These are phyloP conservation scores for Fusarium pininemorale DNA, from an alignment of 2,329 filamentous ascomycete species.

Conservation along the genomic window DNA sequence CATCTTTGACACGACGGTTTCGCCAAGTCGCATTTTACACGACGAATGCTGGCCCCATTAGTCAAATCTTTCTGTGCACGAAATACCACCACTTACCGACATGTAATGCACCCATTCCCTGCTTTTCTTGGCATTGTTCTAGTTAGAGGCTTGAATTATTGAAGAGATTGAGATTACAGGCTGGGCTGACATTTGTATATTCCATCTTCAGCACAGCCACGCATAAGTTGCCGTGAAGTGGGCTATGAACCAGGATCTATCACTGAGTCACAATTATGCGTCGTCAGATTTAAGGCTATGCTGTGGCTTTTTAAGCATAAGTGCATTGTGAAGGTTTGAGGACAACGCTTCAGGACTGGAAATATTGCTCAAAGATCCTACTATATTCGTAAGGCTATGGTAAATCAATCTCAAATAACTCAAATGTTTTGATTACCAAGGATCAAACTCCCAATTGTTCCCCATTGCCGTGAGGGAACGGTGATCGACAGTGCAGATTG, in stretches of 20 bases:
- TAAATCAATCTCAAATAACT: no score
- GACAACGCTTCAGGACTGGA: no score
- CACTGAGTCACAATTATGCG: not conserved
- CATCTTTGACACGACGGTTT: constrained; percentile 45
- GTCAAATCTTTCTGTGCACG: fast-evolving
- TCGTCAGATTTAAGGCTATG: not conserved
- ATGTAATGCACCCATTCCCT: constrained; percentile 41
- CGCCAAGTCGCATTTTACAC: constrained; percentile 49
- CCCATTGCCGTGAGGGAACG: fast-evolving
- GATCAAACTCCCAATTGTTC: not conserved
- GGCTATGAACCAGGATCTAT: not conserved
- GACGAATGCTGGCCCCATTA: constrained; percentile 43
- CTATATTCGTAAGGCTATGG: fast-evolving
- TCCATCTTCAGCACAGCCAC: constrained; percentile 23
- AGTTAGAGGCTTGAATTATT: not conserved
- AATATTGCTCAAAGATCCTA: fast-evolving
- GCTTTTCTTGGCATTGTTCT: constrained; percentile 36
- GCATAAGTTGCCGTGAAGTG: not conserved
- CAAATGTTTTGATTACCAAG: fast-evolving
- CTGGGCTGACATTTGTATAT: not conserved
- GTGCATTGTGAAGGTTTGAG: not conserved
- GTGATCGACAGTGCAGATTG: not conserved
- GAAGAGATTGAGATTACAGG: not conserved
- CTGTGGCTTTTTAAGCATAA: not conserved
- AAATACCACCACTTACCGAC: constrained; percentile 26